These are phyloP conservation scores for Crithidia mellificae DNA, from an alignment of 208 protist genomes.

Conservation along the genomic window DNA sequence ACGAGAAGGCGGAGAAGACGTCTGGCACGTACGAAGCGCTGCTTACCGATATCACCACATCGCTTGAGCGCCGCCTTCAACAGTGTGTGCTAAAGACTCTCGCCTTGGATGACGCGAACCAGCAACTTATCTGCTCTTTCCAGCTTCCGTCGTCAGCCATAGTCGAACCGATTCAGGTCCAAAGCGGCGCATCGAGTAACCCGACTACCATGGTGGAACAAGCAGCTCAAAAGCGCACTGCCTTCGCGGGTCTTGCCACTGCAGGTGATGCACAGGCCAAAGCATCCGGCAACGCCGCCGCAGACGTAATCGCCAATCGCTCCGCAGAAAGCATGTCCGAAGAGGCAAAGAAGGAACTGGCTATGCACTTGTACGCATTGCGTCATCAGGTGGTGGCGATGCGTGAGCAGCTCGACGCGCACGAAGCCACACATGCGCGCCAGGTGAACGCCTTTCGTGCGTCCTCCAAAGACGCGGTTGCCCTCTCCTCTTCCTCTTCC, in stretches of 20 bases:
- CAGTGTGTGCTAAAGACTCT: slow-evolving; percentile 49
- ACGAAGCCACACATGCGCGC: slow-evolving; percentile 27
- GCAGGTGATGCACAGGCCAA: too few species aligned
- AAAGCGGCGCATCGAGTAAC: too few species aligned
- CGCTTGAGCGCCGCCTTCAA: slow-evolving; percentile 52
- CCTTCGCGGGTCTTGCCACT: too few species aligned
- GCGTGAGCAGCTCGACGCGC: slow-evolving; percentile 34
- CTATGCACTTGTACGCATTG: slow-evolving; percentile 60
- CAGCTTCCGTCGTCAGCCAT: slow-evolving; percentile 12
- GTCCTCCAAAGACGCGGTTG: background rate
- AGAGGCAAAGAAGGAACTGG: slow-evolving; percentile 53
- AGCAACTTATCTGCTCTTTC: slow-evolving; percentile 52
- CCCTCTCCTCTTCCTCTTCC: too few species aligned
- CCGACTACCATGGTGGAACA: too few species aligned
- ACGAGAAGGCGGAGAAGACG: background rate
- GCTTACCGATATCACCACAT: slow-evolving; percentile 35
- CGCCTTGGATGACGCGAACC: slow-evolving; percentile 59
- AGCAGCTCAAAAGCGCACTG: too few species aligned
- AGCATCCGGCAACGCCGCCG: background rate
- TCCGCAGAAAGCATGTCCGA: slow-evolving; percentile 19
- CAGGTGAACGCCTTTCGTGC: slow-evolving; percentile 20
- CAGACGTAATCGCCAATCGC: slow-evolving; percentile 4
- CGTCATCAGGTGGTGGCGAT: slow-evolving; percentile 43
- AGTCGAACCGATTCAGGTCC: background rate
- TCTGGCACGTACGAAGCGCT: slow-evolving; percentile 13